These are phyloP conservation scores for Acacia concinna DNA, from an alignment of 331 rosid genomes.

Conservation along the genomic window DNA sequence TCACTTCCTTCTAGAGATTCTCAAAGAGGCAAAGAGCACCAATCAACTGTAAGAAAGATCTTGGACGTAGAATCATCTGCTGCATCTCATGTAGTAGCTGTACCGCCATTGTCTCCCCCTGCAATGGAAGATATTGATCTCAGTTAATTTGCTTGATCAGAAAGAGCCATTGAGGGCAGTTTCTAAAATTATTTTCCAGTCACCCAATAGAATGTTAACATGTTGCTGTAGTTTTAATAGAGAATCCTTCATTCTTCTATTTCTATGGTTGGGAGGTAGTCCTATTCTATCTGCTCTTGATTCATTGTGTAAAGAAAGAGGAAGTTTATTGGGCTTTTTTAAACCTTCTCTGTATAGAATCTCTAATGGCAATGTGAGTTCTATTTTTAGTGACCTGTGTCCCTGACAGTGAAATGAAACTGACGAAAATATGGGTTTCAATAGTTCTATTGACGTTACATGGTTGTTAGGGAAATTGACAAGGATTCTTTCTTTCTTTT, in stretches of 20 bases:
- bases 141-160: slow-evolving; percentile 32
- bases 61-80: slow-evolving; percentile 53
- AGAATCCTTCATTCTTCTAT: background rate
- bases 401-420: too few species aligned
- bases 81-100: slow-evolving; percentile 53
- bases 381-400: background rate
- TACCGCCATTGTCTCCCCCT: slow-evolving; percentile 87
- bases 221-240: background rate
- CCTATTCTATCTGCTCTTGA: background rate
- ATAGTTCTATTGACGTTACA: too few species aligned
- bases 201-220: background rate
- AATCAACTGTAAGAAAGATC: slow-evolving; percentile 62
- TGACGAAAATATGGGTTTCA: too few species aligned
- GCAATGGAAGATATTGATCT: slow-evolving; percentile 43
- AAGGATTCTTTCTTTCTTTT: background rate
- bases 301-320: background rate
- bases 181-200: background rate
- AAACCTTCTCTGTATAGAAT: background rate
- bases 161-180: background rate
- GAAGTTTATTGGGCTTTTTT: background rate
- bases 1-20: slow-evolving; percentile 68
- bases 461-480: background rate
- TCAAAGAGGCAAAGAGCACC: slow-evolving; percentile 44
- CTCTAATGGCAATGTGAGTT: background rate
- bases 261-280: background rate